Evolutionary conservation across 257 asterid species (phyloP).

Genomic region (Jasminum sambac): DNA sequence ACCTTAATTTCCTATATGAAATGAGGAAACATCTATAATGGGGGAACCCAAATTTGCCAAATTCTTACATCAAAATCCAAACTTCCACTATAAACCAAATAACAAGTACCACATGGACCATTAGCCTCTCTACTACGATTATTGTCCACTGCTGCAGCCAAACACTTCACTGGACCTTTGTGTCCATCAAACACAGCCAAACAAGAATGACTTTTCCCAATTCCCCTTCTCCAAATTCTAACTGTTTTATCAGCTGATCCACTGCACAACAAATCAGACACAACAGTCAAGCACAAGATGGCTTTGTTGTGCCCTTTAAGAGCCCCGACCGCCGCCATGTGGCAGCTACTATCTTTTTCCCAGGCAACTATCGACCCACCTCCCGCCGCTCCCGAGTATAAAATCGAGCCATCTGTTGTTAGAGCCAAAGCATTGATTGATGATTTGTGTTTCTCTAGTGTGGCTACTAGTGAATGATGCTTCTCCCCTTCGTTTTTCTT

Average conservation of each 20-base stretch:
- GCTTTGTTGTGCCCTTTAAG: constrained; percentile 73
- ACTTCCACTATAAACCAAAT: constrained; percentile 62
- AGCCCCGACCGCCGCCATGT: constrained; percentile 65
- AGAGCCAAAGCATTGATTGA: constrained; percentile 80
- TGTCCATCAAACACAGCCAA: constrained; percentile 77
- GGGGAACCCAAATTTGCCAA: constrained; percentile 53
- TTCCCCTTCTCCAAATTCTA: constrained; percentile 65
- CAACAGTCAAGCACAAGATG: constrained; percentile 62
- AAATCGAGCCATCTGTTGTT: constrained; percentile 48
- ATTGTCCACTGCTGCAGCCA: constrained; percentile 46
- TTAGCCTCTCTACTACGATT: neutral
- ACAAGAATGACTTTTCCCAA: constrained; percentile 56
- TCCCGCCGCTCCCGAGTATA: constrained; percentile 91
- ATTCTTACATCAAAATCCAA: constrained; percentile 70
- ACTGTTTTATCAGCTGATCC: constrained; percentile 81
- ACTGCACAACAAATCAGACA: constrained; percentile 57
- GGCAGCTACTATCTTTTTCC: constrained; percentile 44
- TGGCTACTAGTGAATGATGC: constrained; percentile 35
- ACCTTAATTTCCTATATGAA: no score
- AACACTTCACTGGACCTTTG: constrained; percentile 69
- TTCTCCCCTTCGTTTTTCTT: constrained; percentile 33
- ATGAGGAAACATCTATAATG: neutral
- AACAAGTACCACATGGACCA: constrained; percentile 30
- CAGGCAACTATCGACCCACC: constrained; percentile 78
- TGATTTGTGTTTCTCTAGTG: constrained; percentile 67